Conservation (phyloP, 140 eudicot genomes). For the Bidens hawaiensis region DNA sequence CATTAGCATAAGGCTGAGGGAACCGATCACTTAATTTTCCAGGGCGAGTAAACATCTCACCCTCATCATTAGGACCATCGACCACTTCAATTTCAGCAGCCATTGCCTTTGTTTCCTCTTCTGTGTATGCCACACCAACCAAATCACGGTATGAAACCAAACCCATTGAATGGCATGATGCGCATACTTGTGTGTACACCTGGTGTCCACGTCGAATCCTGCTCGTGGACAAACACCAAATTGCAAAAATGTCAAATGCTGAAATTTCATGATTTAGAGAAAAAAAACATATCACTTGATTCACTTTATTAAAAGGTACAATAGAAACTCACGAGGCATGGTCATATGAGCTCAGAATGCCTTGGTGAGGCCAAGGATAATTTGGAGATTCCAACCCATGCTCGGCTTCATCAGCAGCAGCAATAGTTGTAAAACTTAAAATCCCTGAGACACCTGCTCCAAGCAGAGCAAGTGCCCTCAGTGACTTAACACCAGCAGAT, state of each 20-base stretch:
- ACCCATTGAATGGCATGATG: constrained; percentile 94
- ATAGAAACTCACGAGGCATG: constrained; percentile 76
- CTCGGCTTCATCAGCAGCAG: constrained; percentile 92
- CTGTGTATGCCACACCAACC: constrained; percentile 96
- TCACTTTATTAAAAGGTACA: neutral
- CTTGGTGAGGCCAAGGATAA: constrained; percentile 86
- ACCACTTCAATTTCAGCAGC: constrained; percentile 97
- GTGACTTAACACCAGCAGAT: constrained; percentile 55
- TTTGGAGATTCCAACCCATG: constrained; percentile 63
- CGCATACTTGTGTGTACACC: constrained; percentile 93
- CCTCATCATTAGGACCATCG: constrained; percentile 98
- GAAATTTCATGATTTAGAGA: too few species aligned
- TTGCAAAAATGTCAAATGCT: constrained; percentile 6
- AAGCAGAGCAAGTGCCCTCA: constrained; percentile 62
- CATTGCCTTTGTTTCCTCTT: constrained; percentile 95
- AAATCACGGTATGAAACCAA: constrained; percentile 85
- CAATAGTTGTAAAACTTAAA: constrained; percentile 67
- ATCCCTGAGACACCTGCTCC: constrained; percentile 94
- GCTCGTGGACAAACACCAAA: constrained; percentile 21
- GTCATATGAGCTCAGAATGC: constrained; percentile 80
- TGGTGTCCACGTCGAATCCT: constrained; percentile 99
- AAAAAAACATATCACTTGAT: neutral
- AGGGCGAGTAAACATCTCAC: constrained; percentile 96
- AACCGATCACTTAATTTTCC: constrained; percentile 89
- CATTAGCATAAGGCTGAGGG: constrained; percentile 88